Conservation (phyloP, 192 early-diverging fungal genomes). For the Entophlyctis luteolus region DNA sequence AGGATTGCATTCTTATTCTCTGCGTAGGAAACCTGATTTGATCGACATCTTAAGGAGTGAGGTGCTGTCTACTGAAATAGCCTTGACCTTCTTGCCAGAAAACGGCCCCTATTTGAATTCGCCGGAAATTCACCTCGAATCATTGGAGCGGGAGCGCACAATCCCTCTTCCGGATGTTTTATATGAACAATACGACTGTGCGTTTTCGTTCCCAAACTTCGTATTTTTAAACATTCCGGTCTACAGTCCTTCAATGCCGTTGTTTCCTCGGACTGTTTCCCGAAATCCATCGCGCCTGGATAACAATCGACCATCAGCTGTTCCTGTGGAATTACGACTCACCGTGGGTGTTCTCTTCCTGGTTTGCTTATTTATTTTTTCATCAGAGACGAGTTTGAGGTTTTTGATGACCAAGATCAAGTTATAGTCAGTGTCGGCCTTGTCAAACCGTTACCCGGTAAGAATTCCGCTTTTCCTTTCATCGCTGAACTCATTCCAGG, state of each 20-base stretch:
- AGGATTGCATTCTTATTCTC: background rate
- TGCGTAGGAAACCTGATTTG: background rate
- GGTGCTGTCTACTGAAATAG: background rate
- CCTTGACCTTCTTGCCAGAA: background rate
- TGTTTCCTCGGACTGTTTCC: slow-evolving; percentile 89
- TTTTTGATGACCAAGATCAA: slow-evolving; percentile 84
- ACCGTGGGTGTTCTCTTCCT: slow-evolving; percentile 32
- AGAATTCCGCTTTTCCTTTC: background rate
- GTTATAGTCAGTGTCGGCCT: slow-evolving; percentile 81
- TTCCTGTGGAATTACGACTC: slow-evolving; percentile 91
- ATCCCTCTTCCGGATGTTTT: slow-evolving; percentile 71
- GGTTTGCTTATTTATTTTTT: slow-evolving; percentile 26
- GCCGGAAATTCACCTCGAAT: slow-evolving; percentile 35
- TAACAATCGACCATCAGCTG: slow-evolving; percentile 82
- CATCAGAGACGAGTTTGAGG: slow-evolving; percentile 51
- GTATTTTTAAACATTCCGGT: background rate
- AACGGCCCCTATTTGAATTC: slow-evolving; percentile 9
- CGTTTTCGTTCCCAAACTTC: background rate
- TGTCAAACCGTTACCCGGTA: slow-evolving; percentile 69
- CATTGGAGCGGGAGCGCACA: slow-evolving; percentile 57
- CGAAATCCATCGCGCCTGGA: slow-evolving; percentile 86
- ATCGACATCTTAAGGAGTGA: slow-evolving; percentile 2
- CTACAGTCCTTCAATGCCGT: slow-evolving; percentile 59
- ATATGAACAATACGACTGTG: slow-evolving; percentile 74
- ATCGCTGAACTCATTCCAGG: slow-evolving; percentile 32